These are phyloP conservation scores for Kalaharituber pfeilii DNA, from an alignment of 2,329 filamentous ascomycete genomes.

Conservation along the genomic window DNA sequence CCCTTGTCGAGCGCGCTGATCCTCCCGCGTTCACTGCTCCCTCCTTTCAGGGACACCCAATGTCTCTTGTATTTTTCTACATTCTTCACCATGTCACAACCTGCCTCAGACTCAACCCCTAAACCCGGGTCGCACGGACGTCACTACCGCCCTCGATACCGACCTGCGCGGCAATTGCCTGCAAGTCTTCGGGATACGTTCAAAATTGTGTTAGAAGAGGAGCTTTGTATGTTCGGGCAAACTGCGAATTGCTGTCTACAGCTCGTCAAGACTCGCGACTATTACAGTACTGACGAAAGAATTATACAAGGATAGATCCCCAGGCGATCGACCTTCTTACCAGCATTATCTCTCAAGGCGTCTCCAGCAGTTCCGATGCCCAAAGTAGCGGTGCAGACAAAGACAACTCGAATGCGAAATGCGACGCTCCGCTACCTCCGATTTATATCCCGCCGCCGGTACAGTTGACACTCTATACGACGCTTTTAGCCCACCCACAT, in stretches of 20 bases:
- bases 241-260: background rate
- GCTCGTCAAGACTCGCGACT: background rate
- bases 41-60: no score
- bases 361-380: background rate
- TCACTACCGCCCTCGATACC: no score
- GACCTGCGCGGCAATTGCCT: background rate
- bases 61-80: no score
- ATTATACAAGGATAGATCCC: background rate
- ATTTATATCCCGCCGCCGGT: conserved; percentile 50
- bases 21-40: no score
- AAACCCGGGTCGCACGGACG: no score
- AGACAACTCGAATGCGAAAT: background rate
- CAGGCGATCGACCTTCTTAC: background rate
- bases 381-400: no score
- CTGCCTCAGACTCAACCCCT: no score
- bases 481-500: conserved; percentile 60
- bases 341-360: background rate
- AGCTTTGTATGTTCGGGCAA: background rate
- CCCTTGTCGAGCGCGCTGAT: no score
- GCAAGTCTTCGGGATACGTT: background rate
- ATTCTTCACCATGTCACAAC: no score
- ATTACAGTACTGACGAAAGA: background rate
- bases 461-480: conserved; percentile 60
- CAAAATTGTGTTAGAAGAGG: background rate
- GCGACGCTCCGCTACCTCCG: conserved; percentile 22